phyloP scores from a whole-genome alignment of 2,329 filamentous ascomycete species.

The Xylaria polymorpha region DNA sequence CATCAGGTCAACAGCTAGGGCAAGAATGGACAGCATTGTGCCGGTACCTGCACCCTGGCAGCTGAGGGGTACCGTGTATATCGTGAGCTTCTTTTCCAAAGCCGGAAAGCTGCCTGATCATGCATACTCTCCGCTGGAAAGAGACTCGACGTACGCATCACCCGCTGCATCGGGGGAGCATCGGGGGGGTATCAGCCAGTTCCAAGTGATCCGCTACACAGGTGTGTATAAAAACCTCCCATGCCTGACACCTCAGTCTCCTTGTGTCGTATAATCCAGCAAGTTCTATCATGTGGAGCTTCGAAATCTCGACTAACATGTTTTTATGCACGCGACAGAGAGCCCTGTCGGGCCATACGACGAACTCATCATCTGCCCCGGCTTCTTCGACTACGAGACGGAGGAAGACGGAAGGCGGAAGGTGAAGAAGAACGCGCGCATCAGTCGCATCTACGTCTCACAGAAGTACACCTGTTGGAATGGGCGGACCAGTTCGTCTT shows the following conservation, averaged over 20 bases:
- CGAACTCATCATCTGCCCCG: conserved; percentile 62
- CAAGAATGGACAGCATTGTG: conserved; percentile 38
- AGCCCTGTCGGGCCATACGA: conserved; percentile 66
- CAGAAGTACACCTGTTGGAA: conserved; percentile 65
- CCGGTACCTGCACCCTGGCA: conserved; percentile 56
- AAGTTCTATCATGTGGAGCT: no score
- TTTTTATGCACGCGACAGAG: conserved; percentile 41
- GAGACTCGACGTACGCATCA: conserved; percentile 53
- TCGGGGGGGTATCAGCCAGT: conserved; percentile 59
- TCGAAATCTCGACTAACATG: no score
- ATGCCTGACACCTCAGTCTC: no score
- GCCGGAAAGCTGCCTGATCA: conserved; percentile 52
- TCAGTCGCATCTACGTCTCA: conserved; percentile 67
- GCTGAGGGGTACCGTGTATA: conserved; percentile 58
- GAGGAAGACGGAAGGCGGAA: conserved; percentile 50
- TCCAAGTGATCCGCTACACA: conserved; percentile 63
- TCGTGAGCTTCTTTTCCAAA: conserved; percentile 56
- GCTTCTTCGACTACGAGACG: conserved; percentile 56
- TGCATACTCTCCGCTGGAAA: conserved; percentile 62
- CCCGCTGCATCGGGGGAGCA: conserved; percentile 51
- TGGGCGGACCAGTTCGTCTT: conserved; percentile 59
- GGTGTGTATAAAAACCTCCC: no score
- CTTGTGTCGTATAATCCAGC: no score
- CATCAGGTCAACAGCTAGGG: background rate
- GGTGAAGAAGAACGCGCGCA: conserved; percentile 54